Percentiles rank a stretch among this genome's conserved stretches.
Evolutionary conservation across 1,284 basidiomycete genomes (phyloP).

Genomic region (Sanguinoderma infundibulare): DNA sequence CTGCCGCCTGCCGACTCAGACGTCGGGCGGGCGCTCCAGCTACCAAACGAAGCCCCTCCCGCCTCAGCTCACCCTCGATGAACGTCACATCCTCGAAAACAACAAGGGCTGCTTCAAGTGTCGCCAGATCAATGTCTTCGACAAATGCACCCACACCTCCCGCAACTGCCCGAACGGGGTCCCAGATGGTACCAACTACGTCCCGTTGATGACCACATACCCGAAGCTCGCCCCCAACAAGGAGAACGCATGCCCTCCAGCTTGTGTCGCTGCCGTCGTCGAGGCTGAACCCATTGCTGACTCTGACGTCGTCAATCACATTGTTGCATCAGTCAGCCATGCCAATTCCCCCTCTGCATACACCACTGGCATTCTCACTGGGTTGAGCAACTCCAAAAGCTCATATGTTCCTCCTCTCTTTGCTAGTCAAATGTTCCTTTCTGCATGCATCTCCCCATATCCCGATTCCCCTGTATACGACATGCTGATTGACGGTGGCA

Average conservation of each 20-base stretch:
- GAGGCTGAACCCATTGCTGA: neutral
- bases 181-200: neutral
- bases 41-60: too few species aligned
- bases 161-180: neutral
- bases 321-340: too few species aligned
- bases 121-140: neutral
- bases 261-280: too few species aligned
- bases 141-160: neutral
- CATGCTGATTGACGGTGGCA: neutral
- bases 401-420: neutral
- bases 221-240: neutral
- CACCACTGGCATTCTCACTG: slow-evolving; percentile 1
- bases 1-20: too few species aligned
- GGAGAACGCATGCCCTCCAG: neutral
- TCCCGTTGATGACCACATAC: neutral
- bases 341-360: neutral
- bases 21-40: too few species aligned
- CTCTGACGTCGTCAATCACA: neutral
- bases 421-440: neutral
- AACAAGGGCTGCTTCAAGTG: slow-evolving; percentile 14
- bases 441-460: neutral
- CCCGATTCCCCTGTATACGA: neutral
- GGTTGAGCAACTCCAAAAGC: neutral
- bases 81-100: neutral
- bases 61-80: neutral